Conservation (phyloP, 441 rosid genomes). For the Eugenia klotzschiana region DNA sequence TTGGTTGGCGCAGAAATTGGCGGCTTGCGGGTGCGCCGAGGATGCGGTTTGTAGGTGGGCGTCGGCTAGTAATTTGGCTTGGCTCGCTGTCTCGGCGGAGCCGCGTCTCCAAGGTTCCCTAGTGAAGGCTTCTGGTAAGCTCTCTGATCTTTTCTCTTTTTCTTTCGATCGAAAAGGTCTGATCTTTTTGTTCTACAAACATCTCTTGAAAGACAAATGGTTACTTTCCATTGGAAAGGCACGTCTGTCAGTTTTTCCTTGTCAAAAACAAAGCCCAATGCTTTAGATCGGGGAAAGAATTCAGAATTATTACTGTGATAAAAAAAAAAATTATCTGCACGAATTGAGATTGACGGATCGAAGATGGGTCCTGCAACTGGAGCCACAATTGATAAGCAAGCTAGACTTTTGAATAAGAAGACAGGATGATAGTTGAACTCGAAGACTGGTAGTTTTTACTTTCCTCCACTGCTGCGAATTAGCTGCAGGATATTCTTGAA, state of each 20-base stretch:
- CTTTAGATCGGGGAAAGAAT: neutral
- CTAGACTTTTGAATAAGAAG: neutral
- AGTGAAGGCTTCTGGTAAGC: conserved; percentile 50
- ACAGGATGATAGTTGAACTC: neutral
- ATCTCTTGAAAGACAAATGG: neutral
- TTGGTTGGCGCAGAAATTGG: conserved; percentile 70
- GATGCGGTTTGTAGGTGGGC: conserved; percentile 75
- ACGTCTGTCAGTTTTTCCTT: neutral
- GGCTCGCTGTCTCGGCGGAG: conserved; percentile 55
- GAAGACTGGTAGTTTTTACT: neutral
- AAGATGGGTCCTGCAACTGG: neutral
- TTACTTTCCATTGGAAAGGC: neutral
- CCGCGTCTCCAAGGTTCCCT: conserved; percentile 57
- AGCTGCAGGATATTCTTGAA: neutral
- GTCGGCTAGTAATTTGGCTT: conserved; percentile 53
- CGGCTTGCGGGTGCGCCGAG: conserved; percentile 42
- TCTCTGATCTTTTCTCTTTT: neutral
- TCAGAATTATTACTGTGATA: neutral
- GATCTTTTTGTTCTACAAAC: neutral
- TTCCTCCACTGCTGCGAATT: neutral
- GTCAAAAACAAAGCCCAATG: neutral
- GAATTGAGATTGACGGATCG: neutral
- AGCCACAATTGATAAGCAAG: neutral
- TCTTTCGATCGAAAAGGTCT: no score
- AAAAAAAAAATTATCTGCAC: no score